phyloP scores from a whole-genome alignment of 2,329 filamentous ascomycete genomes.

The Pseudonectria buxi region DNA sequence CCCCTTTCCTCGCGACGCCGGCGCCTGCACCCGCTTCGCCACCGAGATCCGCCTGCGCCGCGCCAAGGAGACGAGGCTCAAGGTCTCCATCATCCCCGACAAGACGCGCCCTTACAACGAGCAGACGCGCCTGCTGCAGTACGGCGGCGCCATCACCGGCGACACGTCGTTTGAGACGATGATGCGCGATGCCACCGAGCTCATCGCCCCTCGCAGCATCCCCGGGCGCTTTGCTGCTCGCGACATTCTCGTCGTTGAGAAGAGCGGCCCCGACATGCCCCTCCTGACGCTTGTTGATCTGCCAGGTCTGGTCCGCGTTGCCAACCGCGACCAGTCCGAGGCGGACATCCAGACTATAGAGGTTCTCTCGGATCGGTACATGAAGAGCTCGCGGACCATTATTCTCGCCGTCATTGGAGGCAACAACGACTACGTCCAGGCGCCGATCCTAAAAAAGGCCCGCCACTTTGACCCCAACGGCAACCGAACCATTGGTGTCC shows the following conservation, averaged over 20 bases:
- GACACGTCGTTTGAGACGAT: conserved; percentile 42
- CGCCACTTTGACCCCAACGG: conserved; percentile 44
- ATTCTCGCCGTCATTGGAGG: conserved; percentile 50
- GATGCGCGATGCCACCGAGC: conserved; percentile 43
- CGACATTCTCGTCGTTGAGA: conserved; percentile 52
- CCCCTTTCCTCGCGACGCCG: conserved; percentile 52
- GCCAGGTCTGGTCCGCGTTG: conserved; percentile 50
- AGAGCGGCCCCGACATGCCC: conserved; percentile 51
- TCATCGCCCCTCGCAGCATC: conserved; percentile 44
- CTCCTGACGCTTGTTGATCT: conserved; percentile 56
- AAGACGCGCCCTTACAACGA: conserved; percentile 39
- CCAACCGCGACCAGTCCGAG: conserved; percentile 45
- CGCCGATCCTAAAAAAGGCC: conserved; percentile 44
- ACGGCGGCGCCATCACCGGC: conserved; percentile 39
- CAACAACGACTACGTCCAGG: conserved; percentile 49
- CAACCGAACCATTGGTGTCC: conserved; percentile 43
- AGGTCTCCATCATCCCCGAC: conserved; percentile 50
- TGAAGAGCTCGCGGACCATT: conserved; percentile 49
- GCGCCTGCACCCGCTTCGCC: conserved; percentile 55
- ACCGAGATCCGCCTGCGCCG: conserved; percentile 52
- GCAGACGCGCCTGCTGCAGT: conserved; percentile 40
- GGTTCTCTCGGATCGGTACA: conserved; percentile 44
- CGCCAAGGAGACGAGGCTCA: conserved; percentile 37
- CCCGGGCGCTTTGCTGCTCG: conserved; percentile 44
- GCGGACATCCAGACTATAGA: conserved; percentile 48